Evolutionary conservation across 1,284 basidiomycete genomes (phyloP), one percentile per base, ranked within the genome.

Genomic region (Filobasidium uniguttulatum): DNA sequence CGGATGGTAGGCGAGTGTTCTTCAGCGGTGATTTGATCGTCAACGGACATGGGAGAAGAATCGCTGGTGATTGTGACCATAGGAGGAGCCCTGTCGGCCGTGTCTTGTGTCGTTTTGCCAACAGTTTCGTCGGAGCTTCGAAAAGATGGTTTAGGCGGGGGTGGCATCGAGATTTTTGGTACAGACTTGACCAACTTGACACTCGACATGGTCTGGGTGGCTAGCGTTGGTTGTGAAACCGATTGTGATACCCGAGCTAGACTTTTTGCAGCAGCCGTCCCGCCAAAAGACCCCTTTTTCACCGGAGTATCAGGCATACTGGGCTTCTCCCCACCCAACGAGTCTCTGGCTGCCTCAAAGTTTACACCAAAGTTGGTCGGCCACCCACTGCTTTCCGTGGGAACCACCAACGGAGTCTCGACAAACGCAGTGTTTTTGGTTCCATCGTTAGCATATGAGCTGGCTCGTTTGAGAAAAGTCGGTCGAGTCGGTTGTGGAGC

Each of bases 271-370:
- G 55, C 55, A 22, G 45, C 49, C 15, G 55, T 53, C 37, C 60
- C 58, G 23, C 55, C 56, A 45, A 65, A 66, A 14, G 61, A 56
- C 30, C 62, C 59, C 47, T 62, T 61, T 63, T 71, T 71, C 49
- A 71, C 67, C 0, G 69, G 69, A 8, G 69, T 71, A 40, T 59
- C 65, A 8, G 69, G 69, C 69, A 71, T 71, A 28, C 54, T 54
- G 0, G 58, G 59, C 14, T 59, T 58, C 5, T 68, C 66, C 10
- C 33, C 31, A 15, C 38, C 55, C 23, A 66, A 52, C 17, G 44
- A 45, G 31, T 51, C 57, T 29, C 57, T 56, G 5, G 58, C 66
- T 30, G 56, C 59, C 14, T 62, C 61, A 50, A 69, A 70, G 28
- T 62, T 57, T 15, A 44, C 50, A 40, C 49, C 58, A 46, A 47